Evolutionary conservation across 1,139 yeast species (phyloP), one percentile per base, ranked within the genome.

Genomic region (Pichia cactophila): DNA sequence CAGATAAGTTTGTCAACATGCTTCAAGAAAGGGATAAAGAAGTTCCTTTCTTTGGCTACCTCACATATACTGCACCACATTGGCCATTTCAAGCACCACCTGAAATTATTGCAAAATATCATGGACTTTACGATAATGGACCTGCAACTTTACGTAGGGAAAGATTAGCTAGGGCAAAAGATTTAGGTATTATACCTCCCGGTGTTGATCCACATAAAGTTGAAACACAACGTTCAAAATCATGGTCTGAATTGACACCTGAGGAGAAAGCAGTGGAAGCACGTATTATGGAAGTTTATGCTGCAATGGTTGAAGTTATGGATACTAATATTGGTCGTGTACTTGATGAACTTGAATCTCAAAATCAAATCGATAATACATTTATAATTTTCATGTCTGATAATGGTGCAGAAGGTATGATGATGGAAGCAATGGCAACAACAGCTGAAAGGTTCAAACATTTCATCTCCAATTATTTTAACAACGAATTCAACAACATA

Each of bases 1-100:
- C 81, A 6, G 69, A 69, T 47, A 74, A 69, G 54, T 70, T 71
- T 14, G 57, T 75, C 43, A 71, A 71, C 43, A 70, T 63, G 44
- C 59, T 73, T 62, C 67, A 33, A 63, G 65, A 14, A 54, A 50
- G 1, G 59, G 74, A 44, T 53, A 58, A 2, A 72, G 16, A 63
- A n/a, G 61, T 72, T 53, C 83, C 83, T 9, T 78, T 76, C 53
- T 74, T 77, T 54, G 80, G 79, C 1, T 63, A 69, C 43, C 61
- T 78, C 50, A 77, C 83, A 2, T 77, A 74, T 54, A 77, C 81
- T 5, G 82, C 83, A 1, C 83, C 83, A 2, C 83, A 78, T 59
- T 78, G 83, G 83, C 83, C 83, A 8, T 69, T 71, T 52, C 83
- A 78, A 61, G 83, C 83, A 0, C 81, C 80, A 2, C 62, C 63